Base-by-base conservation (phyloP, 495 filamentous ascomycete genomes). In the Cercophora sp. region DNA sequence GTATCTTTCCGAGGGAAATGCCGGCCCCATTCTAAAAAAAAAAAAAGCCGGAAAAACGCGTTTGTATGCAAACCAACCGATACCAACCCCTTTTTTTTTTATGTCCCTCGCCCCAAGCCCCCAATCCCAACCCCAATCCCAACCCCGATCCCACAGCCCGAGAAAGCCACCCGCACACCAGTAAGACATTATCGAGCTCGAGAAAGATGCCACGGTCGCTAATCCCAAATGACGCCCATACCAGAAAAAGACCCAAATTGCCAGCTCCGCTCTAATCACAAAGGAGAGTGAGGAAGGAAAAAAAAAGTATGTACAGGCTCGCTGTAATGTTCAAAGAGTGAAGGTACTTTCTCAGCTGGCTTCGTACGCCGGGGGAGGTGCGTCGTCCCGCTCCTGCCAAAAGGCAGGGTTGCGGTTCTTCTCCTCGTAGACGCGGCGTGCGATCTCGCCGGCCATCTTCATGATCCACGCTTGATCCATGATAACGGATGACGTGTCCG, bases 371-470 rank as follows among this genome's bases (percentile, higher is more conserved):
- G 84, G 83, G 23, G 83, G 83, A 1, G 82, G 83, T 6, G 68
- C 63, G n/a, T 82, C 78, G 32, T 83, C 76, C 29, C 62, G 66
- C 47, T 72, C 79, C 23, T 68, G 73, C 70, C 67, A 76, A 22
- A 72, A 71, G 16, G 63, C 62, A 39, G 67, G 64, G 51, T 75
- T 73, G 52, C 76, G 73, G 58, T 71, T 67, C 62, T 79, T 70
- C 62, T 78, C 74, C 43, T 95, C 88, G 50, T 90, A 84, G 55
- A 92, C 85, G 23, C 87, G 85, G 57, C 86, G 79, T 34, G 89
- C 89, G 39, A 96, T 91, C 69, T 98, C 92, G 39, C 81, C 81
- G 5, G 92, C 91, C 69, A 98, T 87, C 71, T 91, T 90, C 73
- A 86, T 85, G 57, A 96, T 85, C 81, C 91, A 91, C 0, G 87